These are phyloP conservation scores for Pseudogymnoascus sp. DNA, from an alignment of 2,329 filamentous ascomycete genomes.

Conservation along the genomic window DNA sequence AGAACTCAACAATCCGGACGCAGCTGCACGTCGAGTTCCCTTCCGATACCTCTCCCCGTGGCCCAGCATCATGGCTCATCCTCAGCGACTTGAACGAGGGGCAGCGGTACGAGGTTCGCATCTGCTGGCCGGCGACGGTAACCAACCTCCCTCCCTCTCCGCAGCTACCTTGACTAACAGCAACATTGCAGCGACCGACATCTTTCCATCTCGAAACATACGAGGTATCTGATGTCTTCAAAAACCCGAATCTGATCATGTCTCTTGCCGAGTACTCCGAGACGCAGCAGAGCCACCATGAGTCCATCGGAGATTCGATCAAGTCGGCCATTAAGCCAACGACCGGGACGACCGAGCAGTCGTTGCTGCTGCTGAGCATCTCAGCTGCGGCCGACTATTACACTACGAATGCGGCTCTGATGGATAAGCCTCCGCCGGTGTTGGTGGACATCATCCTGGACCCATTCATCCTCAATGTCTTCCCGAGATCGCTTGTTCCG, in stretches of 20 bases:
- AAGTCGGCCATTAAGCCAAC: constrained; percentile 13
- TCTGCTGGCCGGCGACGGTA: constrained; percentile 88
- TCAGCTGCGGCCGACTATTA: constrained; percentile 79
- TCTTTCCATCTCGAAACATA: constrained; percentile 64
- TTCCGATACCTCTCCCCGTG: constrained; percentile 42
- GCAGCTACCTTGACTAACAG: constrained; percentile 3
- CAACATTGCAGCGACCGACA: constrained; percentile 67
- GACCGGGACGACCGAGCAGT: constrained; percentile 13
- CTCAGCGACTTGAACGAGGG: constrained; percentile 62
- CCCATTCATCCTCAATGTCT: constrained; percentile 70
- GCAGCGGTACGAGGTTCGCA: constrained; percentile 79
- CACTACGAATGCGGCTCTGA: constrained; percentile 64
- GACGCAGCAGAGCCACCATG: constrained; percentile 35
- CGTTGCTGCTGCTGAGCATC: constrained; percentile 50
- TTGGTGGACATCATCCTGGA: constrained; percentile 78
- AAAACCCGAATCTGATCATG: constrained; percentile 53
- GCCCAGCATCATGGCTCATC: constrained; percentile 69
- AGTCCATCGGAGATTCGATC: constrained; percentile 14
- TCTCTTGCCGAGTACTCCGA: constrained; percentile 59
- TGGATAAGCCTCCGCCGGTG: constrained; percentile 67
- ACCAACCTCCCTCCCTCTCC: background rate
- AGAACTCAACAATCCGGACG: constrained; percentile 50
- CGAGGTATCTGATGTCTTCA: constrained; percentile 53
- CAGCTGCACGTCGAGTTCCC: constrained; percentile 64
- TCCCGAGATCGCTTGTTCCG: constrained; percentile 70